phyloP scores from a whole-genome alignment of 345 rosid species.

The Carallia pectinifolia region DNA sequence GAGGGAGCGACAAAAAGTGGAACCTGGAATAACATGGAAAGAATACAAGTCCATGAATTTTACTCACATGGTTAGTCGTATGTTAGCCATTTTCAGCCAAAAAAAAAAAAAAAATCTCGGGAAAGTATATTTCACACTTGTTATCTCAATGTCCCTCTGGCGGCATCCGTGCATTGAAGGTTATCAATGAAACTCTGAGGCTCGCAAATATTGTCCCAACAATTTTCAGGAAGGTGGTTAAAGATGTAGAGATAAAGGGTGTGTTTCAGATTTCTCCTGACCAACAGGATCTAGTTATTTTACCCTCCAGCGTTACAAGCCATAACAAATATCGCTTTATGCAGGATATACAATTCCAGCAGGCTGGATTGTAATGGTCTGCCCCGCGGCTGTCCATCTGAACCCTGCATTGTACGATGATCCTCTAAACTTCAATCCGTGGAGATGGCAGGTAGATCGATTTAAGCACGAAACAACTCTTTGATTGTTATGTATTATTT shows the following conservation, averaged over 20 bases:
- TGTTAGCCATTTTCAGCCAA: too few species aligned
- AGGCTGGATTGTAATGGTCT: slow-evolving; percentile 20
- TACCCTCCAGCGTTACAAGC: too few species aligned
- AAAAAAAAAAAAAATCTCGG: too few species aligned
- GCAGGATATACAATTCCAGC: slow-evolving; percentile 44
- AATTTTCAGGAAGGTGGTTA: slow-evolving; percentile 37
- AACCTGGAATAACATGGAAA: too few species aligned
- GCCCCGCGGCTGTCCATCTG: slow-evolving; percentile 21
- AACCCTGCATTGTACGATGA: slow-evolving; percentile 14
- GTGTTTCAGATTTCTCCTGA: neutral
- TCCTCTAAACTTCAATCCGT: slow-evolving; percentile 29
- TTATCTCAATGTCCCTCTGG: too few species aligned
- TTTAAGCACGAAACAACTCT: neutral
- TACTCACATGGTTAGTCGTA: too few species aligned
- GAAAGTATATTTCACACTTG: neutral
- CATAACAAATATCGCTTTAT: too few species aligned
- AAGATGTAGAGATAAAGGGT: slow-evolving; percentile 39
- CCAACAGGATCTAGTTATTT: too few species aligned
- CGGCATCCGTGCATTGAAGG: slow-evolving; percentile 15
- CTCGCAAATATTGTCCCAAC: slow-evolving; percentile 28
- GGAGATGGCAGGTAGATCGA: slow-evolving; percentile 27
- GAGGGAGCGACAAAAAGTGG: too few species aligned
- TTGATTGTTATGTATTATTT: neutral
- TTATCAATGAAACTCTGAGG: slow-evolving; percentile 44
- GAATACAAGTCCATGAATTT: too few species aligned